Evolutionary conservation across 2,329 filamentous ascomycete species (phyloP), one percentile per base, ranked within the genome.

Genomic region (Clonostachys chloroleuca): DNA sequence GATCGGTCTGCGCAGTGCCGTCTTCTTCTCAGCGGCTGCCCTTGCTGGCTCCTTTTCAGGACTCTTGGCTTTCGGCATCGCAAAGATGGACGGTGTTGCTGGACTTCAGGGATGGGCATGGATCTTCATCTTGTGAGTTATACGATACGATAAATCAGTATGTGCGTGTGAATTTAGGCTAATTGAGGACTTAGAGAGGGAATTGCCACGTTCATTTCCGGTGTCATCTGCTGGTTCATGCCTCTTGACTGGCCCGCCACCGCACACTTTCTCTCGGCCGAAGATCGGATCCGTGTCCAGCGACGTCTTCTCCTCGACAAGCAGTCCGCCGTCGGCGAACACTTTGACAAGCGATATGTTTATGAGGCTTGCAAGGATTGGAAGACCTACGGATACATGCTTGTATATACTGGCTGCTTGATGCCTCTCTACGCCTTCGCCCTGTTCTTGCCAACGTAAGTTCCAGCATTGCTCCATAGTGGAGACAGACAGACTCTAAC

Each of bases 381-480:
- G 85, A 95, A 95, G 71, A 95, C 86, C 16, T 94, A 83, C 66
- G 70, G 78, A 2, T 86, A 81, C 13, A 86, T 88, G 63, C 65
- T 87, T 40, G 83, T 92, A 49, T 94, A 91, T 62, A 89, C 89
- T 83, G 89, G 88, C 2, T 76, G 75, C 40, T 79, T 87, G 53
- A 86, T 84, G 59, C 77, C 86, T 0, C 70, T 92, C 6, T 92
- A 91, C 60, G 83, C 83, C 5, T 90, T 91, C 66, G 84, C 80
- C 3, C 74, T 92, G 6, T 92, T 95, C 68, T 67, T 92, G 3
- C 90, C 90, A 0, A 87, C 83, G 24, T 30, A 30, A 30, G 24
- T 30, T 30, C 9, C 9, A 30, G 24, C 24, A 30, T 10, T 30
- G 1, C 24, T 30, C 9, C 24, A 10, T 10, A 3, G 2, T 30